phyloP scores from a whole-genome alignment of 23 red algal genomes.

The Gracilaria domingensis region DNA sequence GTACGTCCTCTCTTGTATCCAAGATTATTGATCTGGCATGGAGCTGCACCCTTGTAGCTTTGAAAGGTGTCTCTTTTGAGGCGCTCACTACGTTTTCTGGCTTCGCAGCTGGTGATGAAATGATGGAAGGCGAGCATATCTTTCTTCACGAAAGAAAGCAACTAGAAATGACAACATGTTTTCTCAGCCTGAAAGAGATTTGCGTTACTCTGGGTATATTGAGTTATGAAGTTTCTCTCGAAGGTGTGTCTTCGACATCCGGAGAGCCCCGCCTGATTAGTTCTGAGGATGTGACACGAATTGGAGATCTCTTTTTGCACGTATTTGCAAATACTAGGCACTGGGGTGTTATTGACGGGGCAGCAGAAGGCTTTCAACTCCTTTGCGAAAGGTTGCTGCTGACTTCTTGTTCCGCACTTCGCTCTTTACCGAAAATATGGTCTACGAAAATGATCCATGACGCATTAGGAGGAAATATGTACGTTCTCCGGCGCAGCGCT shows the following conservation, averaged over 20 bases:
- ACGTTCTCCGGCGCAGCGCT: conserved; percentile 69
- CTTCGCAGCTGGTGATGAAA: neutral
- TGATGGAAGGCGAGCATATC: conserved; percentile 18
- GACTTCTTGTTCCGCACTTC: neutral
- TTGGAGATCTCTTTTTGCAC: conserved; percentile 32
- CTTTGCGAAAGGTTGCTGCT: conserved; percentile 46
- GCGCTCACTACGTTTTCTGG: neutral
- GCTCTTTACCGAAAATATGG: conserved; percentile 43
- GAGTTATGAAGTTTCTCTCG: conserved; percentile 24
- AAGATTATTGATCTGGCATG: conserved; percentile 23
- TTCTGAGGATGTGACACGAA: conserved; percentile 7
- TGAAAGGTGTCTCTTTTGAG: conserved; percentile 44
- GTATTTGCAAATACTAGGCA: conserved; percentile 57
- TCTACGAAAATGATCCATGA: conserved; percentile 3
- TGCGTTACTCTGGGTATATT: conserved; percentile 52
- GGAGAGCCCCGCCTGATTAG: neutral
- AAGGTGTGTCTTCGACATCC: neutral
- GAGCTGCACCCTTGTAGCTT: conserved; percentile 20
- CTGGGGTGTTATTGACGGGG: conserved; percentile 66
- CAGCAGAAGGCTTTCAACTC: conserved; percentile 63
- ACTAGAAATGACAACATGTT: conserved; percentile 51
- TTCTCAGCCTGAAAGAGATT: conserved; percentile 60
- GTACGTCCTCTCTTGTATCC: neutral
- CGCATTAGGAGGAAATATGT: conserved; percentile 40
- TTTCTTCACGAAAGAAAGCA: conserved; percentile 55